Base-by-base conservation (phyloP, 164 flowering plant species). In the Buxus sempervirens region DNA sequence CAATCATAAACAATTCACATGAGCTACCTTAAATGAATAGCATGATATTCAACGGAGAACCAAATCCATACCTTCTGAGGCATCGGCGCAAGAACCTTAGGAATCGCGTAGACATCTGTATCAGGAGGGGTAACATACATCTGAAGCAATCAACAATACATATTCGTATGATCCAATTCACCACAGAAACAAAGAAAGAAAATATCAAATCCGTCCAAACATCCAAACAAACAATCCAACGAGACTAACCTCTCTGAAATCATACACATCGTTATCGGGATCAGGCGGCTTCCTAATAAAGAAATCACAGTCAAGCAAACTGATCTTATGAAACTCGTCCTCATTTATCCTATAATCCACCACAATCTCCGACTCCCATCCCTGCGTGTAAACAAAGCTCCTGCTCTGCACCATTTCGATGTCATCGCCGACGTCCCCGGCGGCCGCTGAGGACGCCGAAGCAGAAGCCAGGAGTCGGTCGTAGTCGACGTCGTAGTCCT, bases 101-200 rank as follows among this genome's bases (percentile, higher is more conserved):
- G 99, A 70, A 95, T 89, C 0, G 96, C 69, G 77, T 95, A 95
- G 27, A 92, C 76, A 85, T 95, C 99, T 0, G 96, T 95, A 70
- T 95, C 99, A 0, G 97, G 97, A 16, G 97, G 97, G 60, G 99
- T 92, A 8, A 95, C 99, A 77, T 95, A 95, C 97, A 95, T 95
- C 99, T 95, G 68, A 66, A 72, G 19, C 36, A 63, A 71, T 5
- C 9, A 60, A 63, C 38, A 32, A n/a, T n/a, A n/a, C n/a, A n/a
- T n/a, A n/a, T n/a, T n/a, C n/a, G n/a, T n/a, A n/a, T n/a, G n/a
- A n/a, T n/a, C n/a, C n/a, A n/a, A n/a, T n/a, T n/a, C n/a, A n/a
- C n/a, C 38, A 32, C 3, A 32, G 7, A 32, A 32, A 32, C 38
- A 32, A 7, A 32, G 3, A 32, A 3, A 66, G 10, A 32, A 73